Evolutionary conservation across 768 basidiomycete genomes (phyloP).

Genomic region (Mycena kentingensis): DNA sequence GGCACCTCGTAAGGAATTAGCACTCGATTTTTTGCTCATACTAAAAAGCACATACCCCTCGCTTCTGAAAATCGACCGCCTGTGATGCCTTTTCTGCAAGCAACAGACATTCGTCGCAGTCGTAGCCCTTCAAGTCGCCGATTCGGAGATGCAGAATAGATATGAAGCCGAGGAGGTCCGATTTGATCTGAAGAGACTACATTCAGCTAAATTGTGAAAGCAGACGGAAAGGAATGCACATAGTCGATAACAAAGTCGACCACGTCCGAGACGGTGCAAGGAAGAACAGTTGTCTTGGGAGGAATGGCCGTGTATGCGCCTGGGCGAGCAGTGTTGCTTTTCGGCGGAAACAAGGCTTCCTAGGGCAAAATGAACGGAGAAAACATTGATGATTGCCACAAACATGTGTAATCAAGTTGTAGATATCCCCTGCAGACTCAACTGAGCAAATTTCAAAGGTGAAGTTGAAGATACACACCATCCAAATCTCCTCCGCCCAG

Average conservation of each 20-base stretch:
- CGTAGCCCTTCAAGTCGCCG: constrained; percentile 41
- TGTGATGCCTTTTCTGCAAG: constrained; percentile 49
- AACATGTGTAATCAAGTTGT: constrained; percentile 49
- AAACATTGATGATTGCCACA: constrained; percentile 15
- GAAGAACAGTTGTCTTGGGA: constrained; percentile 32
- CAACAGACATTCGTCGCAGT: constrained; percentile 37
- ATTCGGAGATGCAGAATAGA: constrained; percentile 46
- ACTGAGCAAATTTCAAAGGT: constrained; percentile 14
- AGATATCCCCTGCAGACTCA: constrained; percentile 44
- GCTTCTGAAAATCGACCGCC: constrained; percentile 52
- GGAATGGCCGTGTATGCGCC: constrained; percentile 43
- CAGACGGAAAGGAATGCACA: constrained; percentile 20
- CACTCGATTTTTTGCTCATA: background rate
- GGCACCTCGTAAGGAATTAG: constrained; percentile 23
- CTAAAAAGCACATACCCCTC: constrained; percentile 30
- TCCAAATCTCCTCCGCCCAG: constrained; percentile 59
- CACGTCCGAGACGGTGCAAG: constrained; percentile 45
- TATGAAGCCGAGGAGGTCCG: constrained; percentile 45
- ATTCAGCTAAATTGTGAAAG: background rate
- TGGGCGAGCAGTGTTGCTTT: constrained; percentile 25
- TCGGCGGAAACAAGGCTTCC: constrained; percentile 34
- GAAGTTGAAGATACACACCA: constrained; percentile 41
- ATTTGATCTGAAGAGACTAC: constrained; percentile 27
- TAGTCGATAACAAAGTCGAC: constrained; percentile 51
- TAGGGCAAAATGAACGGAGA: constrained; percentile 11